Conservation (phyloP, 176 grass and related monocot genomes). For the Rhipidocladum racemiflorum region DNA sequence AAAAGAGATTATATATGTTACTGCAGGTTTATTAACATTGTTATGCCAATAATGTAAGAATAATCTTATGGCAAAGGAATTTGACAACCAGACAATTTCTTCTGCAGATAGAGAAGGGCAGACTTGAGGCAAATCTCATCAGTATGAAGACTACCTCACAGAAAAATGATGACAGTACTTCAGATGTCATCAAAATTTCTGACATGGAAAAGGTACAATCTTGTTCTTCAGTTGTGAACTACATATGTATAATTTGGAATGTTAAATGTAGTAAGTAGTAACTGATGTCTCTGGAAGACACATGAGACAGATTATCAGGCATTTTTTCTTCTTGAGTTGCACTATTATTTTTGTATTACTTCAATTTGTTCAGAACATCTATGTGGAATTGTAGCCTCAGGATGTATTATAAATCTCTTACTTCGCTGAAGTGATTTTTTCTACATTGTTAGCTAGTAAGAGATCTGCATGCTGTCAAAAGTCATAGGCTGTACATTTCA, state of each 20-base stretch:
- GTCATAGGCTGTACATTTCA: neutral
- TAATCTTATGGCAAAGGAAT: neutral
- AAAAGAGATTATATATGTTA: neutral
- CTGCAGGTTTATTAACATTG: neutral
- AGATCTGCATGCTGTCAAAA: neutral
- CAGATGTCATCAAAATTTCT: conserved; percentile 31
- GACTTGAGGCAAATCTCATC: conserved; percentile 50
- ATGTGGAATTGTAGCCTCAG: neutral
- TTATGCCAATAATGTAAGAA: neutral
- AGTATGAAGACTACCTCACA: conserved; percentile 35
- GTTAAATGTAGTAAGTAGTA: neutral
- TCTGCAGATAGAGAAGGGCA: conserved; percentile 62
- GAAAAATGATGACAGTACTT: conserved; percentile 36
- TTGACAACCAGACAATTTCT: conserved; percentile 21
- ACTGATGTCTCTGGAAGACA: conserved; percentile 8
- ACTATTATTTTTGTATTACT: neutral
- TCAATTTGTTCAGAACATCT: conserved; percentile 1
- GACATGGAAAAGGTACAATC: conserved; percentile 42
- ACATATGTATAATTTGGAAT: neutral
- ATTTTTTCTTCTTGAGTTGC: neutral
- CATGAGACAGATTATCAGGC: neutral
- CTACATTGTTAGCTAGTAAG: conserved; percentile 24
- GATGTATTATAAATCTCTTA: neutral
- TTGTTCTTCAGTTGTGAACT: conserved; percentile 2
- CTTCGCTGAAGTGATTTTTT: neutral